phyloP scores from a whole-genome alignment of 768 basidiomycete genomes.

The Tulasnella sp. region DNA sequence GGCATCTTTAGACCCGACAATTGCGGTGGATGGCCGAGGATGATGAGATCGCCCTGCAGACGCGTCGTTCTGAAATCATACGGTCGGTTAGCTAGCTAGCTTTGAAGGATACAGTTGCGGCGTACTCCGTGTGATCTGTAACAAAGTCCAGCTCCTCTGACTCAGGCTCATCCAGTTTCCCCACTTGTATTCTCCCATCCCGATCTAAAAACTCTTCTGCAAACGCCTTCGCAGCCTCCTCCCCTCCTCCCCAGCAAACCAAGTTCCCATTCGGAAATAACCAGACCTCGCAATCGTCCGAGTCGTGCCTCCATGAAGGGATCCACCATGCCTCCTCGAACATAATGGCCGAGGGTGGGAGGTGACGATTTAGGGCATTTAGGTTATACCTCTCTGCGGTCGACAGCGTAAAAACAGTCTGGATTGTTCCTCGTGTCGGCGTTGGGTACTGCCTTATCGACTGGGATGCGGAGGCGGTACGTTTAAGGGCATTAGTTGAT shows the following conservation, averaged over 20 bases:
- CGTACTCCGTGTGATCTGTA: slow-evolving; percentile 79
- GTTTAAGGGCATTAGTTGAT: slow-evolving; percentile 64
- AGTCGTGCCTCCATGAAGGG: slow-evolving; percentile 31
- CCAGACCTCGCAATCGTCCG: slow-evolving; percentile 61
- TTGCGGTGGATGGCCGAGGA: slow-evolving; percentile 60
- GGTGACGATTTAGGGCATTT: slow-evolving; percentile 42
- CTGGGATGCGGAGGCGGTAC: slow-evolving; percentile 74
- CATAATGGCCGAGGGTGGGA: slow-evolving; percentile 45
- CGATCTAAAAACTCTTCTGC: slow-evolving; percentile 43
- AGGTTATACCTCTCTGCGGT: slow-evolving; percentile 78
- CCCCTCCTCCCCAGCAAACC: slow-evolving; percentile 81
- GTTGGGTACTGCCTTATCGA: slow-evolving; percentile 81
- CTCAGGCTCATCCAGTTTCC: slow-evolving; percentile 51
- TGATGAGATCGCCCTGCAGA: slow-evolving; percentile 83
- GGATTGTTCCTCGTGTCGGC: slow-evolving; percentile 69
- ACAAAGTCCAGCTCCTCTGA: slow-evolving; percentile 91
- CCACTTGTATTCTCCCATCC: slow-evolving; percentile 48
- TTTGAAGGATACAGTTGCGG: not conserved
- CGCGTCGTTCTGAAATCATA: slow-evolving; percentile 53
- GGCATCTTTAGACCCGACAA: slow-evolving; percentile 39
- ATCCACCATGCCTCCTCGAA: slow-evolving; percentile 70
- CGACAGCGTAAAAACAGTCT: slow-evolving; percentile 69
- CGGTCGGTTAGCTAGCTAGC: not conserved
- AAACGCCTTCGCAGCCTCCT: slow-evolving; percentile 62
- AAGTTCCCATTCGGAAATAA: slow-evolving; percentile 81